A percentile compares a stretch with the other conserved stretches of the same genome.
Conservation (phyloP, 305 asterid genomes). For the Solanum hybrid region DNA sequence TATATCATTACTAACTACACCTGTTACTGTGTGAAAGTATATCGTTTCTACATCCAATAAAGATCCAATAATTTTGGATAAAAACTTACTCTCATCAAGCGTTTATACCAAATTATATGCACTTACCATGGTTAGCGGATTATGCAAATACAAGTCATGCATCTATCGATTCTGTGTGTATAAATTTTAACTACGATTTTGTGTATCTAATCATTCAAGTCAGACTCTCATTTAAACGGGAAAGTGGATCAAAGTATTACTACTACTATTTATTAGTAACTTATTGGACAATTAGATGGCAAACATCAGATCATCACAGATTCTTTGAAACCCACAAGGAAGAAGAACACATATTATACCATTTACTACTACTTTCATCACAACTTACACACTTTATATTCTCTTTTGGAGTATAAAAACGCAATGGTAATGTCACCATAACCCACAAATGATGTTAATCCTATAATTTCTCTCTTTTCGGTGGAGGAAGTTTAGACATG, state of each 20-base stretch:
- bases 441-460: not conserved
- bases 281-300: not conserved
- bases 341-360: not conserved
- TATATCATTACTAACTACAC: not conserved
- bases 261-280: not conserved
- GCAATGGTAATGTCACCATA: not conserved
- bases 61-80: not conserved
- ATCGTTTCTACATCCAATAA: not conserved
- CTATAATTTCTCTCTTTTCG: not conserved
- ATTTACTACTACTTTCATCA: not conserved
- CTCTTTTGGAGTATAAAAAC: not conserved
- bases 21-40: not conserved
- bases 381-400: not conserved
- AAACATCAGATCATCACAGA: not conserved
- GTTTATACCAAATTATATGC: not conserved
- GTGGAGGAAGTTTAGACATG: not conserved
- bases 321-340: not conserved
- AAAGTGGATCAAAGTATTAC: not conserved
- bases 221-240: not conserved
- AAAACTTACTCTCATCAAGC: not conserved
- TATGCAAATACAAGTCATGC: not conserved
- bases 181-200: not conserved
- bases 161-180: not conserved
- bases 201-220: not conserved
- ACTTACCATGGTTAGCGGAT: not conserved